These are phyloP conservation scores for Pelargonium cotyledonis DNA, from an alignment of 441 rosid genomes.

Conservation along the genomic window DNA sequence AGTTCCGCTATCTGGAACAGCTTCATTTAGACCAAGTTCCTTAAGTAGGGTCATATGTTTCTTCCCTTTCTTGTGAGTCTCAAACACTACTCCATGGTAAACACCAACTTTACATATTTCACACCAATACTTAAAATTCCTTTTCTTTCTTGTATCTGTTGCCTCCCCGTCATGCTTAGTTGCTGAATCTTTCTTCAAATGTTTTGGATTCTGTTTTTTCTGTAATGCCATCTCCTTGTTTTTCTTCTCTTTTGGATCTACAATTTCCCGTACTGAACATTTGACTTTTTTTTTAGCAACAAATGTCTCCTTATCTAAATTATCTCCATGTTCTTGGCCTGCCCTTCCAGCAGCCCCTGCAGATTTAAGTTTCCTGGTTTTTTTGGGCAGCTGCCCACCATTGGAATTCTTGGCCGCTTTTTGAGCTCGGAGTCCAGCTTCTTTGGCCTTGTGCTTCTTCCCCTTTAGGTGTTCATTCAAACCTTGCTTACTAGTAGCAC, in stretches of 20 bases:
- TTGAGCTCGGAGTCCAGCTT: constrained; percentile 26
- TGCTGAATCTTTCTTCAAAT: background rate
- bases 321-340: background rate
- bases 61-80: constrained; percentile 44
- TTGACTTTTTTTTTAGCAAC: background rate
- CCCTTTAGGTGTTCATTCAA: constrained; percentile 34
- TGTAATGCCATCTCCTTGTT: background rate
- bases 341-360: too few species aligned
- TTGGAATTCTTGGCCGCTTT: constrained; percentile 18
- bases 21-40: constrained; percentile 12
- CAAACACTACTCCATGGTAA: constrained; percentile 29
- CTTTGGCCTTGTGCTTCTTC: constrained; percentile 40
- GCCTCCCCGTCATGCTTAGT: constrained; percentile 4
- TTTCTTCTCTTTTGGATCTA: constrained; percentile 11
- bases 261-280: constrained; percentile 11
- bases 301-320: background rate
- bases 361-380: too few species aligned
- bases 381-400: too few species aligned
- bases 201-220: background rate
- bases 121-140: constrained; percentile 41
- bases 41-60: constrained; percentile 32
- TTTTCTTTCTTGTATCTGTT: constrained; percentile 12
- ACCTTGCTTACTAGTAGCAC: constrained; percentile 32
- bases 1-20: background rate
- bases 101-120: constrained; percentile 35